Conservation (phyloP, 148 eudicot species). For the Rhododendron kiyosumense region DNA sequence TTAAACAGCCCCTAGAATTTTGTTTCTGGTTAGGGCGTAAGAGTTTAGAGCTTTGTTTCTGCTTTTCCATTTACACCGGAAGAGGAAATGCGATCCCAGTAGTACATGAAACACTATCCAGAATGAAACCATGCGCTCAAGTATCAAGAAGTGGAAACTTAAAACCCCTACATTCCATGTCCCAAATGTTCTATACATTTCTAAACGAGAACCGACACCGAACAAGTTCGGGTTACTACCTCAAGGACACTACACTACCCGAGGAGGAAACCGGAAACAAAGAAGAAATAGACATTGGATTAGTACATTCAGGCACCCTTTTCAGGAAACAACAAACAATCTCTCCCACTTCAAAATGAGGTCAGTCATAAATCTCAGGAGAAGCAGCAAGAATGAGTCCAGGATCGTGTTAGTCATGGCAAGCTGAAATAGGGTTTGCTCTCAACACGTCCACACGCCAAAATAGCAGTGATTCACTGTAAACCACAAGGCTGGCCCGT, state of each 20-base stretch:
- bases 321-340: background rate
- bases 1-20: background rate
- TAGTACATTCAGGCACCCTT: conserved; percentile 6
- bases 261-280: background rate
- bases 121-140: background rate
- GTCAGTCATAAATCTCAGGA: background rate
- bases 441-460: conserved; percentile 53
- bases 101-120: background rate
- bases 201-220: background rate
- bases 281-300: background rate
- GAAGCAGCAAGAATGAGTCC: background rate
- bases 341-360: background rate
- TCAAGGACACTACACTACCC: background rate
- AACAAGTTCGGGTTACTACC: background rate
- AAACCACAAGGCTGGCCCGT: conserved; percentile 37
- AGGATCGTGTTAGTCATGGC: conserved; percentile 67
- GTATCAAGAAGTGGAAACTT: background rate
- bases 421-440: conserved; percentile 39
- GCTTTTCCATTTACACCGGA: background rate
- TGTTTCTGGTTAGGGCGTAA: background rate
- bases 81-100: background rate
- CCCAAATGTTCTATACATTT: conserved; percentile 6
- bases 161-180: conserved; percentile 1
- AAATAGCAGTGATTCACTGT: conserved; percentile 35
- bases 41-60: background rate